Conservation (phyloP, 768 basidiomycete species). For the Pleurotus giganteus region DNA sequence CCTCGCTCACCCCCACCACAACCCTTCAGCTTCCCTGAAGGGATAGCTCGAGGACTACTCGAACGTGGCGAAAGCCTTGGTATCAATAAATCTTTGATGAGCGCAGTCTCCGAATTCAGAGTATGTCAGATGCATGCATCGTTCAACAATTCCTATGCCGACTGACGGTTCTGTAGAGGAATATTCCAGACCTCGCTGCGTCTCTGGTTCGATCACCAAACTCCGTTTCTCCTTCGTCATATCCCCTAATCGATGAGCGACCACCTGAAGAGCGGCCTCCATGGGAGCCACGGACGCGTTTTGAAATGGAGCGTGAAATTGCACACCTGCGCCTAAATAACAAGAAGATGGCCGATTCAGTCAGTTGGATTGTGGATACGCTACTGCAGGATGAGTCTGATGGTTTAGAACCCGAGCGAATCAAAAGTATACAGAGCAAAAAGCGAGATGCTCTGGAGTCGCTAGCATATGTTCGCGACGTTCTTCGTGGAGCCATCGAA, state of each 20-base stretch:
- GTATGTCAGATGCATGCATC: constrained; percentile 36
- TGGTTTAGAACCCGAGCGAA: constrained; percentile 35
- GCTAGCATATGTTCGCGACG: constrained; percentile 74
- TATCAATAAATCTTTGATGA: constrained; percentile 83
- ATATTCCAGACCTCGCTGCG: constrained; percentile 80
- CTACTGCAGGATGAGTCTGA: constrained; percentile 56
- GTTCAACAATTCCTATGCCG: constrained; percentile 8
- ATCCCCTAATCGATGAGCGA: constrained; percentile 61
- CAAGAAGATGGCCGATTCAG: constrained; percentile 62
- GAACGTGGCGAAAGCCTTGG: constrained; percentile 78
- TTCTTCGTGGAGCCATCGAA: constrained; percentile 52
- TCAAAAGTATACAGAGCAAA: constrained; percentile 30
- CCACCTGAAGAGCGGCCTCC: constrained; percentile 55
- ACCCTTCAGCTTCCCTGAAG: constrained; percentile 62
- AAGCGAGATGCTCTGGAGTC: constrained; percentile 71
- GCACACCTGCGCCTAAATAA: constrained; percentile 53
- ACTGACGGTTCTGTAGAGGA: constrained; percentile 49
- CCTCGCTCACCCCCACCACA: constrained; percentile 39
- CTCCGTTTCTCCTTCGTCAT: constrained; percentile 28
- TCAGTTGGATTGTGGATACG: constrained; percentile 73
- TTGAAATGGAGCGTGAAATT: constrained; percentile 69
- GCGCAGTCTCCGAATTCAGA: constrained; percentile 73
- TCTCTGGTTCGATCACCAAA: constrained; percentile 62
- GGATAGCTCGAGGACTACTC: constrained; percentile 67
- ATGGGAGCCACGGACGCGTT: constrained; percentile 68